Percentiles rank a stretch among this genome's conserved stretches.
phyloP scores from a whole-genome alignment of 306 rosid genomes.

The Cucurbita moschata region DNA sequence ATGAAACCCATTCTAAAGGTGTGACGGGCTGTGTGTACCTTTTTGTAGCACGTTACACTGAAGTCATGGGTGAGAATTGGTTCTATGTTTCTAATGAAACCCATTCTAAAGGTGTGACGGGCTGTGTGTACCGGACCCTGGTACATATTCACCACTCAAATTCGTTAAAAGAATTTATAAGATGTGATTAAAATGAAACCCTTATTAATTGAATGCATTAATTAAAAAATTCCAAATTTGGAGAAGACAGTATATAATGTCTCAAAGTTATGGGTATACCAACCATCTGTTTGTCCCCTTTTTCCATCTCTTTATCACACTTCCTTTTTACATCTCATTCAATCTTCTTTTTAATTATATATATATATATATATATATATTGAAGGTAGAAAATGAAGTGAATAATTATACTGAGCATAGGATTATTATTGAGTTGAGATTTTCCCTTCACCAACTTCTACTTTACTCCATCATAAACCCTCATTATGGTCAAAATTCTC shows the following conservation, averaged over 20 bases:
- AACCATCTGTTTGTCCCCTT: slow-evolving; percentile 3
- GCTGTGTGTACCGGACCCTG: no score
- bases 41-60: no score
- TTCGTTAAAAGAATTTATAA: no score
- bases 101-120: no score
- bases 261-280: slow-evolving; percentile 2
- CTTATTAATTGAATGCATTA: not conserved
- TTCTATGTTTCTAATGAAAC: no score
- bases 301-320: not conserved
- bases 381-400: not conserved
- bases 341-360: not conserved
- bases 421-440: slow-evolving; percentile 3
- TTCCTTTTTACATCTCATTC: not conserved
- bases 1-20: no score
- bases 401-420: not conserved
- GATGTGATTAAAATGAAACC: not conserved
- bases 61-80: no score
- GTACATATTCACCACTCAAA: no score
- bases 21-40: no score
- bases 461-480: not conserved
- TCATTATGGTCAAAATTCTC: not conserved
- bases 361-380: not conserved
- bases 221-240: not conserved
- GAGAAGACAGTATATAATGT: not conserved
- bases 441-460: not conserved